Evolutionary conservation across 2,329 filamentous ascomycete species (phyloP), one percentile per base, ranked within the genome.

Genomic region (Shiraia bambusicola): DNA sequence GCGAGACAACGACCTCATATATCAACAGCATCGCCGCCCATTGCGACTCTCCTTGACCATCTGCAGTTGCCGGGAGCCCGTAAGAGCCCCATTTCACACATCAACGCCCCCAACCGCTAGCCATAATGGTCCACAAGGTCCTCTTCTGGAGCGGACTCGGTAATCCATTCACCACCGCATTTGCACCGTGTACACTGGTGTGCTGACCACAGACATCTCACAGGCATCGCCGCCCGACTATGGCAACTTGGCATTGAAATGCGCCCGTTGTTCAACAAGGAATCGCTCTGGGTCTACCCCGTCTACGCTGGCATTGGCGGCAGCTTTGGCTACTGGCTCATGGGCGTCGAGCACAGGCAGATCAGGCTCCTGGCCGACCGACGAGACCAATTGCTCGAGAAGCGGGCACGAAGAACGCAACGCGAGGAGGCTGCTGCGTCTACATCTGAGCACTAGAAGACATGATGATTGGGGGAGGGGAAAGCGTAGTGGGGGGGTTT

Each of bases 171-270:
- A 40, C 49, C 42, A 40, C 45, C 44, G 19, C 19, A 22, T 40
- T 22, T 42, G 40, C 27, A 38, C 31, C 38, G 39, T 41, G 45
- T 41, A 42, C 44, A 39, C 47, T 41, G 43, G 26, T 48, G 24
- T 49, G 49, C 56, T 65, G 42, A 65, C 53, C 44, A 37, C 51
- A 40, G 47, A 47, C 30, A 26, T 33, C 46, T 24, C 35, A 28
- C 45, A 98, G 93, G 93, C 78, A 75, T 96, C 63, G 90, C 87
- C 67, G 86, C 91, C 66, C 88, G 92, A 61, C 81, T 93, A 72
- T 96, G 91, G 88, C 93, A 97, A 74, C 85, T 98, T 69, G 93
- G 92, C 66, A 93, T 98, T 70, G 90, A 98, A 77, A 95, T 95
- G 90, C 89, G 91, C 50, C 93, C 92, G 37, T 85, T 96, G 72